Evolutionary conservation across 805 yeast genomes (phyloP).

Genomic region (Kurtzmaniella cleridarum): DNA sequence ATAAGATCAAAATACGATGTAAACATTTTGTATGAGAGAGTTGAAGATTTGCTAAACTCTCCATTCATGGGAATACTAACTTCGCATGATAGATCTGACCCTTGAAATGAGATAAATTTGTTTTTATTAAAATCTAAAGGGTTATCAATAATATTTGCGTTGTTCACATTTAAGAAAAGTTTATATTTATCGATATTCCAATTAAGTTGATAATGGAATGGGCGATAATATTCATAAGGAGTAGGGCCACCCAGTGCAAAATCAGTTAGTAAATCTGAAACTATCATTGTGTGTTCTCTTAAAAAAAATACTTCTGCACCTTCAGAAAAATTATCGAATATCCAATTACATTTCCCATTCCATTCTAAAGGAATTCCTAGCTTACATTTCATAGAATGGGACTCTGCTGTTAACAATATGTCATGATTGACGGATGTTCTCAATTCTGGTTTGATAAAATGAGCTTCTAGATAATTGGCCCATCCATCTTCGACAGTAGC

Average conservation of each 20-base stretch:
- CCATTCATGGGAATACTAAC: constrained; percentile 56
- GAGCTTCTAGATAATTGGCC: constrained; percentile 42
- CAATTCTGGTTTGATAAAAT: constrained; percentile 53
- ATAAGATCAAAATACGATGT: constrained; percentile 60
- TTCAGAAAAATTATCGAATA: constrained; percentile 45
- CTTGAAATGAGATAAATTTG: constrained; percentile 67
- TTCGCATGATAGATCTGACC: constrained; percentile 46
- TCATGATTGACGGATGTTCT: constrained; percentile 89
- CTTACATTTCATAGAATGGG: constrained; percentile 49
- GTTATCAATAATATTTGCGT: constrained; percentile 80
- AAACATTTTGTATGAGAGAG: constrained; percentile 42
- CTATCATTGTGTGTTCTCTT: constrained; percentile 73
- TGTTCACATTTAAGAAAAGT: constrained; percentile 75
- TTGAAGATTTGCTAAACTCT: constrained; percentile 46
- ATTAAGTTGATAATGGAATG: constrained; percentile 54
- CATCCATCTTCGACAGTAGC: constrained; percentile 52
- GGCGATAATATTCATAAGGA: constrained; percentile 73
- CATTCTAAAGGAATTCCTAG: constrained; percentile 73
- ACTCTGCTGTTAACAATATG: constrained; percentile 57
- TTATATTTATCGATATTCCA: constrained; percentile 58
- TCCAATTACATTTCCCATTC: constrained; percentile 78
- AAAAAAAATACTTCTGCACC: constrained; percentile 59
- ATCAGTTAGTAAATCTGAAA: constrained; percentile 71
- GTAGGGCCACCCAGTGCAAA: constrained; percentile 67
- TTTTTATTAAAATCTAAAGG: constrained; percentile 83